Percentiles rank a stretch among this genome's conserved stretches.
Evolutionary conservation across 352 stramenopile genomes (phyloP).

Genomic region (Pythium rishiriense): DNA sequence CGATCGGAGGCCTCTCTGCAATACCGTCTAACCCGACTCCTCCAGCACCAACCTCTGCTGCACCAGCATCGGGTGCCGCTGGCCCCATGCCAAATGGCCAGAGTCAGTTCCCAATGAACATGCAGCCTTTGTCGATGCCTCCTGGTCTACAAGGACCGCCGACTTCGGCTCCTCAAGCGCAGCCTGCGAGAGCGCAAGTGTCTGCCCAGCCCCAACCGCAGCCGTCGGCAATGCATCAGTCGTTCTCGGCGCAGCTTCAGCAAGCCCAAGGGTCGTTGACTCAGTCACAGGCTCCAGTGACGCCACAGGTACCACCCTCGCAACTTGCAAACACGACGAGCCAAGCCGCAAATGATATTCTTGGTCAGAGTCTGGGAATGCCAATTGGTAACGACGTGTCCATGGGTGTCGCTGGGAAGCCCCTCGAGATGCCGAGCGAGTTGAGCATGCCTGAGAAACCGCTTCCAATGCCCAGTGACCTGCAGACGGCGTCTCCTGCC

Average conservation of each 20-base stretch:
- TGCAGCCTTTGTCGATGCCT: conserved; percentile 31
- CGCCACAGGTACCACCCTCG: conserved; percentile 1
- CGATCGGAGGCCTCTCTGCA: neutral
- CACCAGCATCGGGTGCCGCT: neutral
- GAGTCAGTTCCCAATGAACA: conserved; percentile 14
- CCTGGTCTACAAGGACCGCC: conserved; percentile 15
- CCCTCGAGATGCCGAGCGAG: conserved; percentile 32
- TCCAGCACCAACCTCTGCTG: neutral
- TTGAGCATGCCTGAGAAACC: conserved; percentile 20
- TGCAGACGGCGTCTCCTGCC: conserved; percentile 13
- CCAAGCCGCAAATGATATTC: conserved; percentile 25
- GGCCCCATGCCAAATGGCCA: conserved; percentile 9
- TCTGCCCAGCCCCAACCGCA: neutral
- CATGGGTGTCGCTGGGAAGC: conserved; percentile 14
- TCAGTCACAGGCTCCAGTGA: conserved; percentile 11
- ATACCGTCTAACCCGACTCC: conserved; percentile 1
- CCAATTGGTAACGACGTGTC: conserved; percentile 4
- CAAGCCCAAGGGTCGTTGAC: conserved; percentile 17
- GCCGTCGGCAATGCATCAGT: conserved; percentile 10
- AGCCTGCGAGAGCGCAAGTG: neutral
- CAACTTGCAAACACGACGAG: conserved; percentile 9
- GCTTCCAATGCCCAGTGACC: conserved; percentile 25
- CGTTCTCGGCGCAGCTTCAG: conserved; percentile 26
- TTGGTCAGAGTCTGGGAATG: conserved; percentile 24
- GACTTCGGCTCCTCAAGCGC: conserved; percentile 2